Evolutionary conservation across 2,329 filamentous ascomycete species (phyloP).

Genomic region (Aspergillus clavatus): DNA sequence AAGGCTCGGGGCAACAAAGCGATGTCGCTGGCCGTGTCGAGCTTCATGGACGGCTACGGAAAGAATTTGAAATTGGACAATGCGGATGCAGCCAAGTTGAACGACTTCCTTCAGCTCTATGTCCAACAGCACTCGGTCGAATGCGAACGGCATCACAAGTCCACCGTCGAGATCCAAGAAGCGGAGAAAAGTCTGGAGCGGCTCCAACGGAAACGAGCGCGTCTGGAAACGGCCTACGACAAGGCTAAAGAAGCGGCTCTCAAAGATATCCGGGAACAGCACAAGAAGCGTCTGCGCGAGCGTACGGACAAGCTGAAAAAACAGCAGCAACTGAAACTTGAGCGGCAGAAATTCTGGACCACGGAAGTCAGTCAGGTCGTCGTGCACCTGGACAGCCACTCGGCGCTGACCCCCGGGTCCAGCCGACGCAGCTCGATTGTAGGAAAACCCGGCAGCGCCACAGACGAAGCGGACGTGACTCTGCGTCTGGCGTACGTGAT

Average conservation of each 20-base stretch:
- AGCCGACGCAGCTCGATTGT: conserved; percentile 17
- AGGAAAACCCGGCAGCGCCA: conserved; percentile 13
- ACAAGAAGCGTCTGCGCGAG: conserved; percentile 20
- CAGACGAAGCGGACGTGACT: conserved; percentile 14
- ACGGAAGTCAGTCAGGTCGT: conserved; percentile 33
- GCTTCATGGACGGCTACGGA: conserved; percentile 34
- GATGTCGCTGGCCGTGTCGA: conserved; percentile 18
- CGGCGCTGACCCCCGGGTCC: conserved; percentile 2
- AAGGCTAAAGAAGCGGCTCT: conserved; percentile 21
- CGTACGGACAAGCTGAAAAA: conserved; percentile 18
- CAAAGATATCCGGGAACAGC: conserved; percentile 18
- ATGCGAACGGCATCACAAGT: conserved; percentile 18
- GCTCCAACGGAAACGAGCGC: not conserved
- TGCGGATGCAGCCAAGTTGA: conserved; percentile 24
- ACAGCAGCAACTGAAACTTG: conserved; percentile 16
- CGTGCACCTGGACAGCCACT: conserved; percentile 32
- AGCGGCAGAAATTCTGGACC: conserved; percentile 36
- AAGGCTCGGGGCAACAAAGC: conserved; percentile 24
- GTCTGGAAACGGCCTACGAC: conserved; percentile 14
- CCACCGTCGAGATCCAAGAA: conserved; percentile 21
- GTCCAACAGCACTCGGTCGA: conserved; percentile 24
- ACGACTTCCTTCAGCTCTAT: conserved; percentile 34
- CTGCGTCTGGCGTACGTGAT: conserved; percentile 59
- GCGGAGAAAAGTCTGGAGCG: conserved; percentile 23
- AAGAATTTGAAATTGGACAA: conserved; percentile 26